Percentiles rank a stretch among this genome's conserved stretches.
These are phyloP conservation scores for Rutstroemia sp. DNA, from an alignment of 2,329 filamentous ascomycete genomes.

Conservation along the genomic window DNA sequence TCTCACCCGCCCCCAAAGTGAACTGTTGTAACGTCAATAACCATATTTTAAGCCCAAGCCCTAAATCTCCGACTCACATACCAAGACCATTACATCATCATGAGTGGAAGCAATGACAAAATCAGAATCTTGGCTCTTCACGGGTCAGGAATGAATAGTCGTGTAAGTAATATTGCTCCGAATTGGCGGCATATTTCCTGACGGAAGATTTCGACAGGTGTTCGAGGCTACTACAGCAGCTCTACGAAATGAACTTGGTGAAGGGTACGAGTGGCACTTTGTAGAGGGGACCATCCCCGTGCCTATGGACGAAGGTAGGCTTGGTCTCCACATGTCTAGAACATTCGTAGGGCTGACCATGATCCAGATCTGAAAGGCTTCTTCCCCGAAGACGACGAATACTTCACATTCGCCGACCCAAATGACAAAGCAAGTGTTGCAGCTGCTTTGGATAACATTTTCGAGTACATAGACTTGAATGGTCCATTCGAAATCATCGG, in stretches of 20 bases:
- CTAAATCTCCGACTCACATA: not conserved
- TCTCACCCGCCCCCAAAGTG: no score
- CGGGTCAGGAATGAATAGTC: not conserved
- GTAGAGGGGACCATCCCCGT: constrained; percentile 10
- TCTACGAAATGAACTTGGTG: constrained; percentile 12
- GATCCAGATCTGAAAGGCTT: not conserved
- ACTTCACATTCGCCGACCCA: constrained; percentile 8
- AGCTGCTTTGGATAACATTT: not conserved
- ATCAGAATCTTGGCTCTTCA: not conserved
- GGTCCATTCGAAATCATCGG: not conserved
- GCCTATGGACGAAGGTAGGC: not conserved
- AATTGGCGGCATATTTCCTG: no score
- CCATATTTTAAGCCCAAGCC: not conserved
- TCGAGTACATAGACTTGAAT: not conserved
- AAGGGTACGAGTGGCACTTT: constrained; percentile 12
- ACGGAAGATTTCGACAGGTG: not conserved
- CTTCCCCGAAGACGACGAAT: not conserved
- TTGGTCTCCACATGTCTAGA: not conserved
- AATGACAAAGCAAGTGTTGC: not conserved
- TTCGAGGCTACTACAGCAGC: constrained; percentile 7
- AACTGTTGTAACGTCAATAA: no score
- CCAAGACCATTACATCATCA: not conserved
- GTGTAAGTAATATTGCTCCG: not conserved
- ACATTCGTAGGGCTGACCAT: not conserved
- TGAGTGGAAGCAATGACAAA: not conserved